Evolutionary conservation across 2,329 filamentous ascomycete genomes (phyloP).

Genomic region (Magnaporthales sp.): DNA sequence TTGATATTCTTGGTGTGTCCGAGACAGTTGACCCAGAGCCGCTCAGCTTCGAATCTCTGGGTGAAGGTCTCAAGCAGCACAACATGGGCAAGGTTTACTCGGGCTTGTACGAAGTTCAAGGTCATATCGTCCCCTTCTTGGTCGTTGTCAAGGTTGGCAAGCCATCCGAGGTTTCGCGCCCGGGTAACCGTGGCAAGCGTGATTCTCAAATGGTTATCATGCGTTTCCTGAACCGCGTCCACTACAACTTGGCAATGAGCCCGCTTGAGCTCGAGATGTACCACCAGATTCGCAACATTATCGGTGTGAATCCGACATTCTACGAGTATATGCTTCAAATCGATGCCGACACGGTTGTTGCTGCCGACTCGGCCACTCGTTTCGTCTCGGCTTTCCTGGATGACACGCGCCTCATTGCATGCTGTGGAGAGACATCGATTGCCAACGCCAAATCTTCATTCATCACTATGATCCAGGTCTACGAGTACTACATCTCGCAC

Average conservation of each 20-base stretch:
- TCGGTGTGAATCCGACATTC: slow-evolving; percentile 91
- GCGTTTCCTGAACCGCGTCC: slow-evolving; percentile 96
- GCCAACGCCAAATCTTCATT: slow-evolving; percentile 92
- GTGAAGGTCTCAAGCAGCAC: slow-evolving; percentile 93
- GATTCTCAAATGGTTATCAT: slow-evolving; percentile 94
- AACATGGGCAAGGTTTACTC: slow-evolving; percentile 99
- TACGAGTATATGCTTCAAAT: slow-evolving; percentile 98
- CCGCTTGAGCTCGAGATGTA: slow-evolving; percentile 97
- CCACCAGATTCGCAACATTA: slow-evolving; percentile 98
- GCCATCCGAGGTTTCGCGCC: slow-evolving; percentile 87
- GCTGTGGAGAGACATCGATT: slow-evolving; percentile 92
- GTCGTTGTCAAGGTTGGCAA: slow-evolving; percentile 97
- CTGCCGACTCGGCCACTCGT: slow-evolving; percentile 84
- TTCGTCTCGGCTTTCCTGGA: slow-evolving; percentile 89
- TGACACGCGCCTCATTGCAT: slow-evolving; percentile 92
- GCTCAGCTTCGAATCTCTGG: slow-evolving; percentile 91
- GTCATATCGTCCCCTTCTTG: slow-evolving; percentile 95
- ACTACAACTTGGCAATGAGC: slow-evolving; percentile 89
- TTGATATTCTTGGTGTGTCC: slow-evolving; percentile 93
- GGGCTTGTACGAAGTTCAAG: slow-evolving; percentile 93
- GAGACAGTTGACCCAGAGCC: slow-evolving; percentile 92
- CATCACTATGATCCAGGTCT: slow-evolving; percentile 99
- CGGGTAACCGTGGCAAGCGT: slow-evolving; percentile 97
- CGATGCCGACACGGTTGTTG: slow-evolving; percentile 91
- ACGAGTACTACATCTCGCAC: slow-evolving; percentile 99